phyloP scores from a whole-genome alignment of 805 yeast species.

The Myxozyma geophila region DNA sequence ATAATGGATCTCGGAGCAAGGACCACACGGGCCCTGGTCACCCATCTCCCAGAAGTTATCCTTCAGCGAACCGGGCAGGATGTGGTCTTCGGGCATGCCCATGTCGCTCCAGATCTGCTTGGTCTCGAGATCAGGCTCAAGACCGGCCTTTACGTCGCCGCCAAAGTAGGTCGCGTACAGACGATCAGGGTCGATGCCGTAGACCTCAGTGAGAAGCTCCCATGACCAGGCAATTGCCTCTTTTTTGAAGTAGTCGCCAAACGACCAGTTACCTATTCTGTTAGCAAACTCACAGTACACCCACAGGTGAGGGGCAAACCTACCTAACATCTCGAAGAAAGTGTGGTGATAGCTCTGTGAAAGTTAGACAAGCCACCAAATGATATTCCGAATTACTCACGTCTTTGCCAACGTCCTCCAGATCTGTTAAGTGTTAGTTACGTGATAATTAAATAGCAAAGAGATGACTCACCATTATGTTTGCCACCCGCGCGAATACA shows the following conservation, averaged over 20 bases:
- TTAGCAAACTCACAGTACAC: background rate
- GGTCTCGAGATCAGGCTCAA: slow-evolving; percentile 94
- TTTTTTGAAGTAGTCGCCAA: slow-evolving; percentile 96
- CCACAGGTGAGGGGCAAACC: background rate
- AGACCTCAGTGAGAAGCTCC: slow-evolving; percentile 86
- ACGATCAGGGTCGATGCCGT: slow-evolving; percentile 76
- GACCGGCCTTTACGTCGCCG: slow-evolving; percentile 81
- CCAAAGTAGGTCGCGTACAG: slow-evolving; percentile 95
- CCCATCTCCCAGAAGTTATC: slow-evolving; percentile 99
- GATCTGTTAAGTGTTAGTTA: slow-evolving; percentile 52
- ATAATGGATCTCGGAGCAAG: slow-evolving; percentile 96
- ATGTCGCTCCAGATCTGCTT: slow-evolving; percentile 80
- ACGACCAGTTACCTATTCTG: slow-evolving; percentile 78
- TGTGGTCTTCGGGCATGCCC: slow-evolving; percentile 91
- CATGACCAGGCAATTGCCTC: slow-evolving; percentile 90
- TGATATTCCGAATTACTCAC: slow-evolving; percentile 47
- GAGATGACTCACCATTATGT: slow-evolving; percentile 55
- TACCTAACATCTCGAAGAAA: slow-evolving; percentile 97
- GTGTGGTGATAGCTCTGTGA: slow-evolving; percentile 80
- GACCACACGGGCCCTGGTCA: slow-evolving; percentile 99
- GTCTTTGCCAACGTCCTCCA: slow-evolving; percentile 98
- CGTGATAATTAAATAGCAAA: background rate
- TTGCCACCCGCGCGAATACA: slow-evolving; percentile 99
- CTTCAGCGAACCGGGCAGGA: slow-evolving; percentile 83
- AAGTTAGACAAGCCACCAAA: background rate